Base-by-base conservation (phyloP, 192 early-diverging fungal species). In the Coemansia sp. region DNA sequence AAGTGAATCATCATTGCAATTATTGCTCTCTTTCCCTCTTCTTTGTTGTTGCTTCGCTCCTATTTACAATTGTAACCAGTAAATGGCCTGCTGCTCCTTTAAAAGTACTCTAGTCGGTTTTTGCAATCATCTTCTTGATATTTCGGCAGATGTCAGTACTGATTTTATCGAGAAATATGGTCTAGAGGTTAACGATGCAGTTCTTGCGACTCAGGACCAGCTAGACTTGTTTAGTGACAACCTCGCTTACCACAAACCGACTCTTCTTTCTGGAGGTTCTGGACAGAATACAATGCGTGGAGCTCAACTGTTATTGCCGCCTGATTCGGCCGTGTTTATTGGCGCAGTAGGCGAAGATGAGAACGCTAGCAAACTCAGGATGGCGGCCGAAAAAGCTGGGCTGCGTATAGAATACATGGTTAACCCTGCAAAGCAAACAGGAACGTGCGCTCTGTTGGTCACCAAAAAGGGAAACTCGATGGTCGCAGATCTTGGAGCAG, bases 191-290 rank as follows among this genome's bases (percentile, higher is more conserved):
- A 96, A 98, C 83, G 88, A 93, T 71, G 91, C 94, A 50, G 98
- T 99, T 54, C 85, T 99, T 58, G 97, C 94, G 48, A 89, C 85
- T 37, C 89, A 87, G 24, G 82, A 86, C 63, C 95, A 99, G 84
- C 78, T 86, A 69, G 82, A 89, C 41, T 70, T 99, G 81, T 88
- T 84, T 49, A 81, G 86, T 43, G 93, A 94, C 50, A 80, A 98
- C 53, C 82, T 91, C 27, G 67, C 81, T 24, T 77, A 82, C 60
- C 78, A 85, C 27, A 74, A 86, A 4, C 88, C 91, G 53, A 80
- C 81, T 57, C 94, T 93, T 78, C 90, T 94, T 62, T 93, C 94
- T 44, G 97, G 97, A 47, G 97, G 97, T 63, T 93, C 97, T 25
- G 85, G 91, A 41, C 97, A 99, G 76, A 99, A 99, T 89, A 82